A percentile compares a stretch with the other conserved stretches of the same genome.
Conservation (phyloP, 129 eudicot species). For the Mikania micrantha region DNA sequence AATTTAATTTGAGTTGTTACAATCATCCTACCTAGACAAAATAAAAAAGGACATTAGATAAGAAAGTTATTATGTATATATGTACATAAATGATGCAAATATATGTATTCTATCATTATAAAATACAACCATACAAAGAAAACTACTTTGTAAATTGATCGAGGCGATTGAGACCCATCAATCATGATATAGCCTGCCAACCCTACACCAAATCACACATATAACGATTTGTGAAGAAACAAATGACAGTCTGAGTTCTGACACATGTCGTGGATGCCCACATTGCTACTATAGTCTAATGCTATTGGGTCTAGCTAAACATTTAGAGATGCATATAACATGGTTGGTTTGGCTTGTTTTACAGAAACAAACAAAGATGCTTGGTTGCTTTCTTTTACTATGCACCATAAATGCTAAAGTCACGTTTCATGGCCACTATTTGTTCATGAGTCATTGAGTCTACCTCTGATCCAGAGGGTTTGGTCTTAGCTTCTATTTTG, state of each 20-base stretch:
- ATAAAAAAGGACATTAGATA: background rate
- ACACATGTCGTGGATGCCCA: slow-evolving; percentile 22
- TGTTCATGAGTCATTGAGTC: slow-evolving; percentile 21
- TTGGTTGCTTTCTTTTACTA: slow-evolving; percentile 31
- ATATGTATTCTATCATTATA: background rate
- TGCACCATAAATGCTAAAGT: slow-evolving; percentile 35
- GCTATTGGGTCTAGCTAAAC: slow-evolving; percentile 13
- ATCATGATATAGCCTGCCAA: background rate
- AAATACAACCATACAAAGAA: background rate
- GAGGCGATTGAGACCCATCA: background rate
- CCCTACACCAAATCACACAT: slow-evolving; percentile 5
- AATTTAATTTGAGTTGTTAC: background rate
- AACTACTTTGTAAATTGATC: background rate
- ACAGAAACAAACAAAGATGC: slow-evolving; percentile 20
- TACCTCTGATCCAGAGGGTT: background rate
- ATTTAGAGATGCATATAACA: slow-evolving; percentile 17
- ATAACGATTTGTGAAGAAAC: background rate
- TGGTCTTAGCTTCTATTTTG: background rate
- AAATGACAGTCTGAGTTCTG: background rate
- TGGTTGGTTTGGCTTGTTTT: slow-evolving; percentile 24
- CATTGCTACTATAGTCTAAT: slow-evolving; percentile 13
- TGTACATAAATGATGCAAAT: background rate
- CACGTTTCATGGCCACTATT: slow-evolving; percentile 28
- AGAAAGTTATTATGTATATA: background rate
- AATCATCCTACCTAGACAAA: background rate